These are phyloP conservation scores for Debaryomycetaceae sp. DNA, from an alignment of 1,139 yeast genomes.

Conservation along the genomic window DNA sequence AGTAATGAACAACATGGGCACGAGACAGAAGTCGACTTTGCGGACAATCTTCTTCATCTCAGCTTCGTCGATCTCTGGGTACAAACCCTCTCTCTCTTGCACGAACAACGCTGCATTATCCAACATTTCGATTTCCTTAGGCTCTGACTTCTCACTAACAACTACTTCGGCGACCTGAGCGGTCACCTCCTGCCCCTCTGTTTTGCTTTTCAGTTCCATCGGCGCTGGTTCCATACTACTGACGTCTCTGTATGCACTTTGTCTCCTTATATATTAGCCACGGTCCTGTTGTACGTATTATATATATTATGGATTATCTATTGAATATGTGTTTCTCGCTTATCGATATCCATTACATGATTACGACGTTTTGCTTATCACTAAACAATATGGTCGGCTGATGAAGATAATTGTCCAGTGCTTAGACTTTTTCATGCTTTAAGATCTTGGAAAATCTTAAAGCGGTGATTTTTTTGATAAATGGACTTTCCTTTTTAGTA, in stretches of 20 bases:
- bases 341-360: too few species aligned
- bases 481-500: too few species aligned
- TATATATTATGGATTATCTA: too few species aligned
- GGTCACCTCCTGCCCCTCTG: not conserved
- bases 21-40: slow-evolving; percentile 30
- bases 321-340: too few species aligned
- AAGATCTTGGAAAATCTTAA: too few species aligned
- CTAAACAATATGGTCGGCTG: too few species aligned
- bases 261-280: not conserved
- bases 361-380: too few species aligned
- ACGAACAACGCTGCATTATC: slow-evolving; percentile 16
- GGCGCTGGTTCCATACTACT: not conserved
- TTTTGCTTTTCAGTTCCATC: not conserved
- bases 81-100: slow-evolving; percentile 10
- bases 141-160: not conserved
- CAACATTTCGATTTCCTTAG: not conserved
- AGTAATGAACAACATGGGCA: slow-evolving; percentile 31
- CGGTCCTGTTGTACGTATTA: not conserved
- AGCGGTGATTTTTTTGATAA: too few species aligned
- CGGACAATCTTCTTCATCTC: slow-evolving; percentile 24
- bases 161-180: not conserved
- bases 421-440: too few species aligned
- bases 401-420: too few species aligned
- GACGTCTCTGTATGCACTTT: not conserved
- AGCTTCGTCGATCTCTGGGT: slow-evolving; percentile 16